These are phyloP conservation scores for Neonectria magnoliae DNA, from an alignment of 2,329 filamentous ascomycete species.

Conservation along the genomic window DNA sequence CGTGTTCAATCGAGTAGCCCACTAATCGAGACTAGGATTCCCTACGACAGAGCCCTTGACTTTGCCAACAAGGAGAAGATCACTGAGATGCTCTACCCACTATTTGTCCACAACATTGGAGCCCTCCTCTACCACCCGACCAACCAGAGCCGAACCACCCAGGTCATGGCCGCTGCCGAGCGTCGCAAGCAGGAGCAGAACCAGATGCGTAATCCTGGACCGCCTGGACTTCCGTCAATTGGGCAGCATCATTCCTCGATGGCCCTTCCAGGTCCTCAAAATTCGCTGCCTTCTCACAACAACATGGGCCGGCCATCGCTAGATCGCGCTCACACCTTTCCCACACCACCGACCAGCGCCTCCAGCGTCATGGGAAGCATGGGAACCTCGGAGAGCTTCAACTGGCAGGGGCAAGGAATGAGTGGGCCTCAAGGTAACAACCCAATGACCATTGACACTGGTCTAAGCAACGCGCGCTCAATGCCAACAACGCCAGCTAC, in stretches of 20 bases:
- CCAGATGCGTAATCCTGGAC: constrained; percentile 70
- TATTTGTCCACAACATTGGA: constrained; percentile 98
- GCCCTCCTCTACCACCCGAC: constrained; percentile 92
- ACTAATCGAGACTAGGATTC: constrained; percentile 75
- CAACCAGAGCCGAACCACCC: constrained; percentile 83
- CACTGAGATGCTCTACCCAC: constrained; percentile 90
- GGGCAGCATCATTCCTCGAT: constrained; percentile 70
- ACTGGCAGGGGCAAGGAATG: constrained; percentile 77
- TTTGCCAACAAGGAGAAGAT: constrained; percentile 99
- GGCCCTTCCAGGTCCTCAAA: constrained; percentile 69
- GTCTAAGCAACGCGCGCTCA: constrained; percentile 80
- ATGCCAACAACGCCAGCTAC: constrained; percentile 93
- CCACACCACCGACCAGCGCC: constrained; percentile 92
- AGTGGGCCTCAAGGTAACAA: constrained; percentile 70
- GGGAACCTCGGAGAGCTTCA: constrained; percentile 79
- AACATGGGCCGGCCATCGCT: constrained; percentile 78
- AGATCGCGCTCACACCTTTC: constrained; percentile 91
- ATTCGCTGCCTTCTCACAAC: constrained; percentile 71
- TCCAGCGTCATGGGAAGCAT: constrained; percentile 83
- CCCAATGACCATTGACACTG: constrained; percentile 82
- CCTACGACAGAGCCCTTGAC: constrained; percentile 95
- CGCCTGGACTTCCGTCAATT: constrained; percentile 70
- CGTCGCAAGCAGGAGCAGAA: constrained; percentile 77
- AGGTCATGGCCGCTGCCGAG: constrained; percentile 87
- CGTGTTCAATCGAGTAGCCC: constrained; percentile 29